Conservation (phyloP, 2,329 filamentous ascomycete species). For the Coniochaeta sp. region DNA sequence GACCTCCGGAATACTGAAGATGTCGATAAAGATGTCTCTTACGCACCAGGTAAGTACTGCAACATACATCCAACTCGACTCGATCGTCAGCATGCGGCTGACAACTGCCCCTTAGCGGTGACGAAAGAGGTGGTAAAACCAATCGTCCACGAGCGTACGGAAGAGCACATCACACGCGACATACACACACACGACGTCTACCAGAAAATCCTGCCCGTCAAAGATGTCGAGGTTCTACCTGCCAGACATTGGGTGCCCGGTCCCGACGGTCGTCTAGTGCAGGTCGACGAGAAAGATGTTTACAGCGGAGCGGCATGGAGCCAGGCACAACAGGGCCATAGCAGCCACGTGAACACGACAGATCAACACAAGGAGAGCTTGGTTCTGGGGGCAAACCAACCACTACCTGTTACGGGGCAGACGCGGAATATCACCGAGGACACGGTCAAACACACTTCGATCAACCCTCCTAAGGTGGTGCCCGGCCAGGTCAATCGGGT, state of each 20-base stretch:
- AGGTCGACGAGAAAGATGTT: conserved; percentile 13
- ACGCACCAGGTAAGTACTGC: conserved; percentile 13
- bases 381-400: not conserved
- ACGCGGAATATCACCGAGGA: not conserved
- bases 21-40: conserved; percentile 4
- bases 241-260: conserved; percentile 22
- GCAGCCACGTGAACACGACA: not conserved
- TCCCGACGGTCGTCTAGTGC: conserved; percentile 9
- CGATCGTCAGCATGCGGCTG: not conserved
- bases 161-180: conserved; percentile 24
- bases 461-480: not conserved
- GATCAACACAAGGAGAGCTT: not conserved
- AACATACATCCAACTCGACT: not conserved
- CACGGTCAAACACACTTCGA: not conserved
- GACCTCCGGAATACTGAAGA: conserved; percentile 2
- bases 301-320: not conserved
- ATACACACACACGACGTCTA: conserved; percentile 26
- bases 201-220: conserved; percentile 23
- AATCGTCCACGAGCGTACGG: conserved; percentile 15
- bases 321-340: too few relatives aligned
- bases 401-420: too few relatives aligned
- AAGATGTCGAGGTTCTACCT: conserved; percentile 23
- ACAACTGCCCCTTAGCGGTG: conserved; percentile 16
- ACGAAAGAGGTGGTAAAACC: conserved; percentile 23
- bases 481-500: not conserved